Conservation (phyloP, 169 alveolate species). For the Cryptosporidium meleagridis region DNA sequence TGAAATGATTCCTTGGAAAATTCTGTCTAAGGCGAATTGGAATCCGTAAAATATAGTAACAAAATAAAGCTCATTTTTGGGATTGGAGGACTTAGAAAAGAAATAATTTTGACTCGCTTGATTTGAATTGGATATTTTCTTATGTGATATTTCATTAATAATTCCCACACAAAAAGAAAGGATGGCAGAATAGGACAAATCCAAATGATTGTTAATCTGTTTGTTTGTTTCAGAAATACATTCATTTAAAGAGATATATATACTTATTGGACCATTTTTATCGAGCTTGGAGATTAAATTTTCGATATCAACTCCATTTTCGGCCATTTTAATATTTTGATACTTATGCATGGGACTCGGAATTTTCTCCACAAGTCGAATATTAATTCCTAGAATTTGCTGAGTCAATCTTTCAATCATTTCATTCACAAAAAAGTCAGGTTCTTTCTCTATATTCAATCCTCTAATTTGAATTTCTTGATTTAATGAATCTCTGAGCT, state of each 20-base stretch:
- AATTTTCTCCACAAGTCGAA: neutral
- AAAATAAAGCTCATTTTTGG: constrained; percentile 15
- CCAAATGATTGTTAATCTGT: neutral
- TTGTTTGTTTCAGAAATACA: constrained; percentile 2
- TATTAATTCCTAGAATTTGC: neutral
- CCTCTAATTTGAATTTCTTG: neutral
- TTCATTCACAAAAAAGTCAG: neutral
- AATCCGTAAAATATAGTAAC: neutral
- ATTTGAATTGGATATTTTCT: neutral
- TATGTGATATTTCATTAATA: constrained; percentile 10
- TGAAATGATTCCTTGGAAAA: constrained; percentile 2
- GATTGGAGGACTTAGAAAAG: neutral
- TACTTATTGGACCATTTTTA: neutral
- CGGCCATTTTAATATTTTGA: neutral
- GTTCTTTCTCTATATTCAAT: neutral
- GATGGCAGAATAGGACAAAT: constrained; percentile 4
- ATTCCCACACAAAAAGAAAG: constrained; percentile 27
- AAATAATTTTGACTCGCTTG: neutral
- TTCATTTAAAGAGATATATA: constrained; percentile 1
- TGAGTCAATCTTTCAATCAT: neutral
- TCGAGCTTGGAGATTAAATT: neutral
- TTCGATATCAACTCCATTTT: constrained; percentile 13
- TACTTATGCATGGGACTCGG: neutral
- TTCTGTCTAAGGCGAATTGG: neutral
- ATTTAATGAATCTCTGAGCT: neutral